Base-by-base conservation (phyloP, 805 yeast genomes). In the Ogataea nakhonphanomensis region DNA sequence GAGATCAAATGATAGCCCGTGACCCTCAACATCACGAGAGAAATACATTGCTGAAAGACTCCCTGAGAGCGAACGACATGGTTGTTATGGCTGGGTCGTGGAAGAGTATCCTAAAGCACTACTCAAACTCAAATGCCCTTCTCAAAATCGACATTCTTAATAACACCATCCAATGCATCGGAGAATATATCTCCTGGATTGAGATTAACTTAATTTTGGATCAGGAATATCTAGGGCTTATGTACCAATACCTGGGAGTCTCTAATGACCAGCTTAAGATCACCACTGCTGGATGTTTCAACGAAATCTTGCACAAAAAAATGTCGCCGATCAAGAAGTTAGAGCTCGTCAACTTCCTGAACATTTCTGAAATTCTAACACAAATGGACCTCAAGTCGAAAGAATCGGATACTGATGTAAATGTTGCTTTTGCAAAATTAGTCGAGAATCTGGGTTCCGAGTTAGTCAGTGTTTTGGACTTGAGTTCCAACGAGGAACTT, bases 161-260 rank as follows among this genome's bases (percentile, higher is more conserved):
- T 46, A 74, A 74, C 44, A 66, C 79, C 6, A 70, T 88, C 35
- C 70, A 70, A 37, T 79, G 79, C 40, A 77, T 93, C 41, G 97
- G 97, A 8, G 78, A 79, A 9, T 93, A 84, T 74, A 84, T 89
- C 17, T 81, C 90, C 17, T 93, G 99, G 99, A 87, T 90, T 59
- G 95, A 87, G 58, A 80, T 90, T 45, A 70, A 81, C 39, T 68
- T 87, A 51, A 78, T 91, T 39, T 71, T 89, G 23, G 78, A 77
- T 35, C 71, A 74, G 25, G 75, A 75, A 15, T 80, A 76, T 50
- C 66, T 86, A 52, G 62, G 69, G 21, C 57, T 75, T 26, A 72
- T 88, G 33, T 81, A 78, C 54, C 74, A 72, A 43, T 81, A 74
- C 54, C 68, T 88, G 47, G 54, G 53, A 9, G 40, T 43, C 10